A percentile compares a stretch with the other conserved stretches of the same genome.
phyloP scores from a whole-genome alignment of 2,329 filamentous ascomycete species.

The Pseudogymnoascus sp. region DNA sequence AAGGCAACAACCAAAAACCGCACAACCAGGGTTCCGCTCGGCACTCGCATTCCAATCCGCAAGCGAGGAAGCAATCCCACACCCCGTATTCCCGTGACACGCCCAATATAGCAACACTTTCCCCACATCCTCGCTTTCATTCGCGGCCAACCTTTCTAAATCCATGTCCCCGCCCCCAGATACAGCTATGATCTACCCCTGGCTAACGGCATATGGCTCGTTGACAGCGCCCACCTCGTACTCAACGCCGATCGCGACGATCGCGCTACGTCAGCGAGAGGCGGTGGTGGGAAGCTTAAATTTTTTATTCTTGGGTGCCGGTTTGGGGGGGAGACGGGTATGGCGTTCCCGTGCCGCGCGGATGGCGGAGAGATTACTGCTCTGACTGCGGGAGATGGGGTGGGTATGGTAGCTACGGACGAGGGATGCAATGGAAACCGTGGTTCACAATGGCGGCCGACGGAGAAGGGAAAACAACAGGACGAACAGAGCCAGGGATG shows the following conservation, averaged over 20 bases:
- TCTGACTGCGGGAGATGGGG: not conserved
- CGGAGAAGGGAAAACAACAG: not conserved
- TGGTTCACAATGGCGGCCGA: not conserved
- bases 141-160: not conserved
- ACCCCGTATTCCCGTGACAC: not conserved
- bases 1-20: not conserved
- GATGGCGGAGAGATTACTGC: not conserved
- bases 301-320: not conserved
- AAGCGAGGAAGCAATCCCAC: not conserved
- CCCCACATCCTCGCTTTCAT: not conserved
- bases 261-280: not conserved
- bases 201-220: not conserved
- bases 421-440: not conserved
- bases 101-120: not conserved
- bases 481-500: too few species aligned
- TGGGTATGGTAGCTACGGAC: not conserved
- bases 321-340: not conserved
- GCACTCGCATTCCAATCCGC: not conserved
- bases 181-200: not conserved
- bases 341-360: not conserved
- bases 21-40: not conserved
- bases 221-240: not conserved
- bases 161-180: not conserved
- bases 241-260: not conserved
- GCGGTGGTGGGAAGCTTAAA: not conserved